Base-by-base conservation (phyloP, 768 basidiomycete species). In the Cantharellus anzutake region DNA sequence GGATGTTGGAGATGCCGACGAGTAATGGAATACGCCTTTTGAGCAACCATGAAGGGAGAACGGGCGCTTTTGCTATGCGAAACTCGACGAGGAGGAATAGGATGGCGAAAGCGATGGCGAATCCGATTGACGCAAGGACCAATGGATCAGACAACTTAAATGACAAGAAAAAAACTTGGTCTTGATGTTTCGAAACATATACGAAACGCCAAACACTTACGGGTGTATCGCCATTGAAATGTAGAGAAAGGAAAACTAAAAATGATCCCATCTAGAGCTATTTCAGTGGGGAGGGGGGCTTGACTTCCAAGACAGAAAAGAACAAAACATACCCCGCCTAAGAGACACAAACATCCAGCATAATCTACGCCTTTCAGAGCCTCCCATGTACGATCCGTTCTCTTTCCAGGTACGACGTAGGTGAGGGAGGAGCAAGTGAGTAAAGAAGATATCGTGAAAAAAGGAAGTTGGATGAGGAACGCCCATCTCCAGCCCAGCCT, bases 401-500 rank as follows among this genome's bases (percentile, higher is more conserved):
- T 77, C 60, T 78, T 78, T 2, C 84, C 85, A 16, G 82, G 80
- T 0, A 81, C 85, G 16, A 80, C 77, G 68, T 89, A 89, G 64
- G 69, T 73, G 51, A 86, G 66, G 63, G 82, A 80, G 61, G 74
- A 72, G 11, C 75, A 70, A 3, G 80, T 82, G 57, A 87, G 66
- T 20, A 72, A 11, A 60, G 83, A 77, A 0, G 86, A 82, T 20
- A 82, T 14, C 34, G 35, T 41, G 2, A 40, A 57, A 11, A 57
- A 41, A 35, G 56, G 56, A 14, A 57, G 41, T 65, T 88, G 86
- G 44, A 83, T 70, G 1, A 87, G 72, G 70, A 89, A 88, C 1
- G 86, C 86, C 78, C 80, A 84, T 66, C 86, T 73, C 86, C 86
- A 88, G 4, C 86, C 86, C 42, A 85, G 68, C 70, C 85, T 86